A percentile compares a stretch with the other conserved stretches of the same genome.
These are phyloP conservation scores for Chlamydomonas sp. DNA, from an alignment of 139 green algal species.

Conservation along the genomic window DNA sequence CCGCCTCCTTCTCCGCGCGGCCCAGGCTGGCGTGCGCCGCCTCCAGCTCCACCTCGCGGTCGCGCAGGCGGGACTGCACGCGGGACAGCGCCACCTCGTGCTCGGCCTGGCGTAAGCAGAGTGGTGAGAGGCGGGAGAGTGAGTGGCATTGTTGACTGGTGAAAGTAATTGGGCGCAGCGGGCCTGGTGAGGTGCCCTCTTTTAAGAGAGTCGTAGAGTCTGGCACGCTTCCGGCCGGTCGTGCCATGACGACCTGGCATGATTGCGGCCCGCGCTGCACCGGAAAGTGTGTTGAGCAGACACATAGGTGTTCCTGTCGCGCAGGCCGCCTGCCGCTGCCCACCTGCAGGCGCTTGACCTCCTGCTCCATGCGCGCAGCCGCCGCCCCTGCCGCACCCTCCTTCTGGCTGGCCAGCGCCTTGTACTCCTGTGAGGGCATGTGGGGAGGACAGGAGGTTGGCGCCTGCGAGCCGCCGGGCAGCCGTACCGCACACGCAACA, in stretches of 20 bases:
- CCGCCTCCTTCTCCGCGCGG: constrained; percentile 23
- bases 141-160: no score
- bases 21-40: constrained; percentile 8
- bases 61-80: constrained; percentile 34
- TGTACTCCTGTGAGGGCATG: constrained; percentile 29
- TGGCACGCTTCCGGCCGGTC: no score
- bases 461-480: background rate
- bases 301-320: background rate
- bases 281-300: no score
- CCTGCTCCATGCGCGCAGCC: constrained; percentile 30
- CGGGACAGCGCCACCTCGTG: constrained; percentile 25
- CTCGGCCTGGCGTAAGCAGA: constrained; percentile 20
- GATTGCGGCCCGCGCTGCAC: no score
- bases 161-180: no score
- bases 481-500: background rate
- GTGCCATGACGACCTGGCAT: no score
- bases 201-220: no score
- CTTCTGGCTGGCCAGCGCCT: constrained; percentile 12
- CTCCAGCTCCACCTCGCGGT: constrained; percentile 50
- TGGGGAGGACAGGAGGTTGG: background rate
- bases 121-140: background rate
- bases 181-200: no score
- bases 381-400: constrained; percentile 12
- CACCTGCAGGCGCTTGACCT: constrained; percentile 37
- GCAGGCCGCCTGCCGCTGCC: background rate